Base-by-base conservation (phyloP, 192 early-diverging fungal species). In the Coemansia sp. region DNA sequence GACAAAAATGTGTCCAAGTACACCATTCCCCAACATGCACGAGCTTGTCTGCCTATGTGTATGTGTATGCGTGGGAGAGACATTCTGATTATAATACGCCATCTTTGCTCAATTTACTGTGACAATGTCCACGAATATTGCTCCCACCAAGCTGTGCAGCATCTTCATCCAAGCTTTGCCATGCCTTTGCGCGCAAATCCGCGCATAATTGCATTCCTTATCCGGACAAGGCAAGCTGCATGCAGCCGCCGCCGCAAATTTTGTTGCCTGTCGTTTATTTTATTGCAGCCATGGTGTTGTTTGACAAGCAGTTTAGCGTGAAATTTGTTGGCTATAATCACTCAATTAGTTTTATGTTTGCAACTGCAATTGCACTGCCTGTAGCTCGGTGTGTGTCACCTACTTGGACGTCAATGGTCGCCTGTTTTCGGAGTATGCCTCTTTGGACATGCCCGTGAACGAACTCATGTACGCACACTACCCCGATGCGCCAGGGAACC, bases 391-490 rank as follows among this genome's bases (percentile, higher is more conserved):
- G 29, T 21, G 31, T 4, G 22, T 71, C 40, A 38, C 48, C 38
- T 4, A 67, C 5, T n/a, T 59, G 40, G 76, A 78, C 42, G 69
- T 54, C n/a, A 28, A 48, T 7, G 5, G 18, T 5, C 30, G 23
- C 1, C 49, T 78, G 56, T 55, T 78, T 43, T 16, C 54, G 6
- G 62, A 62, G 35, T 3, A 5, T 19, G 70, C 45, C 3, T 27
- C 40, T 3, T 62, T 49, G 1, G 33, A 28, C 4, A 78, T 78
- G 69, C 33, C 69, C 1, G 44, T 78, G 5, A 8, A 16, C 5
- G 69, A 72, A 18, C 62, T 78, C 21, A 11, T 78, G 10, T 58
- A 53, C 29, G 38, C 69, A 12, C 65, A 72, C 56, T 69, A 50
- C 27, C 69, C 62, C 29, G 30, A 45, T 50, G 69, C 69, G 4